Conservation (phyloP, 148 eudicot species). For the Rhododendron vialii region DNA sequence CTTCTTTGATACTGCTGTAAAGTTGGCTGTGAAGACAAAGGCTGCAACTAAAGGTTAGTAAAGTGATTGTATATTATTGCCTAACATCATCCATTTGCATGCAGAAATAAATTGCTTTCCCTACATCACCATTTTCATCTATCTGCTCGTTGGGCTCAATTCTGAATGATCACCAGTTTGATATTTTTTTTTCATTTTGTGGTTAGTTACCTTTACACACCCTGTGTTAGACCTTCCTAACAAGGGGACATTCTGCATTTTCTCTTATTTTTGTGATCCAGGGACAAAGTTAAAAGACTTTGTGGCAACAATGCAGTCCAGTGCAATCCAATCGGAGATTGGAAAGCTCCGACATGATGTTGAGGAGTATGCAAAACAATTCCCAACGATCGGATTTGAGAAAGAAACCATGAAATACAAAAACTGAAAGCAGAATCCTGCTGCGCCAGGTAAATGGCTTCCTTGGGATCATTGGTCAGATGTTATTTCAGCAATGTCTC, state of each 20-base stretch:
- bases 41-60: constrained; percentile 61
- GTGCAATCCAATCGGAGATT: constrained; percentile 66
- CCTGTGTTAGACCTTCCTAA: neutral
- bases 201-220: neutral
- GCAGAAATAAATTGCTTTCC: neutral
- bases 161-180: neutral
- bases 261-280: constrained; percentile 16
- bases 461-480: constrained; percentile 7
- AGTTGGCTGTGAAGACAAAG: constrained; percentile 76
- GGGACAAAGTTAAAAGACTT: constrained; percentile 99
- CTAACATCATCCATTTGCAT: neutral
- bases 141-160: neutral
- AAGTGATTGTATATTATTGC: neutral
- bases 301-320: constrained; percentile 63
- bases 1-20: constrained; percentile 86
- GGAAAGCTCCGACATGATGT: constrained; percentile 73
- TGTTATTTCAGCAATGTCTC: neutral
- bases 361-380: constrained; percentile 95
- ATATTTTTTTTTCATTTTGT: neutral
- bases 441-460: constrained; percentile 11
- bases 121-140: neutral
- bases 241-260: neutral
- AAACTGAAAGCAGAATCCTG: constrained; percentile 36
- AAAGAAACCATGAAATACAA: constrained; percentile 94
- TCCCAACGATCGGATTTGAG: constrained; percentile 95